Evolutionary conservation across 2,329 filamentous ascomycete species (phyloP), one percentile per base, ranked within the genome.

Genomic region (Cladosporium phlei): DNA sequence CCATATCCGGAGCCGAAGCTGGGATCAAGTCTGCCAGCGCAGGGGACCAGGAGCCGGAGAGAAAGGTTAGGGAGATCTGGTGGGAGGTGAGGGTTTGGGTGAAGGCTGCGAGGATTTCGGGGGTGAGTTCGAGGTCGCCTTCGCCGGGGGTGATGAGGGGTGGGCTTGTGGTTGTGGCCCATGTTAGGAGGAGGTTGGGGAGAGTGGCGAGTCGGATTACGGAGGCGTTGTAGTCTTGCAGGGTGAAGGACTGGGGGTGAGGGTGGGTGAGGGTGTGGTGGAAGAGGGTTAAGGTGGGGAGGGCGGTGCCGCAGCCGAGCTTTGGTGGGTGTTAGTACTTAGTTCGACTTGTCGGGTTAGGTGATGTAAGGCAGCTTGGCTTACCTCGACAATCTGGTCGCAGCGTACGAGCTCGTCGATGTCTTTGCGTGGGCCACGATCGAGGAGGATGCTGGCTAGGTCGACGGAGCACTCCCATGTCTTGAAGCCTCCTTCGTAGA

Each of bases 401-500:
- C 73, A 74, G 35, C 71, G 57, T 14, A 66, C 60, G 7, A 76
- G 55, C 51, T 76, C 73, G 49, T 75, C 73, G 40, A 75, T 63
- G 52, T 73, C 69, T 52, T 71, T 73, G 5, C 71, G 58, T 0
- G 71, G 72, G 4, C 72, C 72, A 6, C 70, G 66, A 44, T 74
- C 72, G 1, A 75, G 62, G 1, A 75, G 61, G 38, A 85, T 79
- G 60, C 82, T 86, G 40, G 87, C 85, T 14, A 93, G 72, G 62
- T 93, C 87, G 43, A 89, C 74, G 50, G 84, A 88, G 67, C 86
- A 90, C 69, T 93, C 87, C 87, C 87, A 93, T 59, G 85, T 90
- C 71, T 93, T 93, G 71, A 91, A 89, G 19, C 87, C 87, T 47
- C 87, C 87, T 68, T 93, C 87, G 66, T 93, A 93, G 50, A 91